Percentiles rank a stretch among this genome's conserved stretches.
These are phyloP conservation scores for Candida tibetensis DNA, from an alignment of 805 yeast genomes.

Conservation along the genomic window DNA sequence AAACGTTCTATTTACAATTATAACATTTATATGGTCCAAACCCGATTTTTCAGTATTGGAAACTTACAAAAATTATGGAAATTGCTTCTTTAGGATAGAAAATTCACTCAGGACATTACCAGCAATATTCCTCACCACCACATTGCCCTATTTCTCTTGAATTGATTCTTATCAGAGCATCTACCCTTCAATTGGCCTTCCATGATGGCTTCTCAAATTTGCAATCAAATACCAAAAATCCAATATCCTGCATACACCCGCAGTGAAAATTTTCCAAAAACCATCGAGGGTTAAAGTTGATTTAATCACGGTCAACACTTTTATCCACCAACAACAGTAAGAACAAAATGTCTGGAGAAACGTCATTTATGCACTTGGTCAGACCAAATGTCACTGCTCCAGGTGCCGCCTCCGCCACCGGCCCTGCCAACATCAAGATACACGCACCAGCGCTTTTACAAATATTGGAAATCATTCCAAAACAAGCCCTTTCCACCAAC, in stretches of 20 bases:
- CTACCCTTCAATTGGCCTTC: not conserved
- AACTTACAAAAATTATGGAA: too few species aligned
- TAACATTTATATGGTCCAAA: too few species aligned
- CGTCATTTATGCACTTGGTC: conserved; percentile 42
- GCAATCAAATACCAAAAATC: too few species aligned
- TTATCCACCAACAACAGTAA: too few species aligned
- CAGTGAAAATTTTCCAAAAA: conserved; percentile 5
- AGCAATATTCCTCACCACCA: too few species aligned
- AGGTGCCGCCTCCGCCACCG: conserved; percentile 40
- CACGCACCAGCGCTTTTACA: conserved; percentile 73
- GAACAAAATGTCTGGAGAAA: conserved; percentile 19
- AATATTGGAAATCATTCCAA: conserved; percentile 68
- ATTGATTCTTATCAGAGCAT: not conserved
- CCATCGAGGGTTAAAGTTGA: not conserved
- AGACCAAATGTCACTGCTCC: conserved; percentile 52
- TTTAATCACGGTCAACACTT: too few species aligned
- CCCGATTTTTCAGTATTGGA: too few species aligned
- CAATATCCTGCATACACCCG: conserved; percentile 1
- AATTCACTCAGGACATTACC: too few species aligned
- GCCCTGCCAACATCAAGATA: conserved; percentile 55
- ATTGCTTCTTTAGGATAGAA: too few species aligned
- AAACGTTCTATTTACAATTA: too few species aligned
- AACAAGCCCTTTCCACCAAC: conserved; percentile 39
- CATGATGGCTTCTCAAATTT: too few species aligned
- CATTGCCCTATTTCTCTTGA: too few species aligned